Evolutionary conservation across 2,329 filamentous ascomycete genomes (phyloP), one percentile per base, ranked within the genome.

Genomic region (Aureobasidium sp.): DNA sequence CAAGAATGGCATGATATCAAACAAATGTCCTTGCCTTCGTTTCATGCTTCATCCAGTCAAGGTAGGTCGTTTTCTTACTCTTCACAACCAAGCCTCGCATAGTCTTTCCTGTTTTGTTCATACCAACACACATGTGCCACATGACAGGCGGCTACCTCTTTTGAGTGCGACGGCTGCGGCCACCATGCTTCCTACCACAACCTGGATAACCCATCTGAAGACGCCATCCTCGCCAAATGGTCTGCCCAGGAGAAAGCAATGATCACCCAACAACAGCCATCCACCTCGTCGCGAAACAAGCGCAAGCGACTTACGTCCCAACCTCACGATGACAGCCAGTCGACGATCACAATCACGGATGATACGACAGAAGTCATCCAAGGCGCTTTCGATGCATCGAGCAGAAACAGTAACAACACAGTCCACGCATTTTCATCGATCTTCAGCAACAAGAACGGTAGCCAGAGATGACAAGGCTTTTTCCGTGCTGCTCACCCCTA

Each of bases 21-120:
- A 76, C 1, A 76, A 71, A 56, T 84, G 81, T 66, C 74, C 81
- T 5, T 84, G 81, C 68, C 70, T 81, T 46, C 75, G 81, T 20
- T 84, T 83, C 73, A 84, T 84, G 81, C 70, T 82, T 7, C 81
- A 83, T 70, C 81, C 81, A 0, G 73, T 83, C 47, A 82, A 84
- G 72, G 81, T 78, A 68, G 53, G 67, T 59, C 29, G 5, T n/a
- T 24, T 50, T 34, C n/a, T 46, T 13, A 12, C 34, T 46, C 24
- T n/a, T n/a, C 43, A 6, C 13, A 5, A 47, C 20, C n/a, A 36
- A n/a, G 5, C 36, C 10, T 32, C 34, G 34, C 2, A 12, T 37
- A 5, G 10, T 27, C 37, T 26, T 51, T 15, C 12, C 36, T 15
- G 3, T 2, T 43, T 24, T 43, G 44, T 57, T 47, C 62, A 43